These are phyloP conservation scores for Hericium erinaceus DNA, from an alignment of 768 basidiomycete species.

Conservation along the genomic window DNA sequence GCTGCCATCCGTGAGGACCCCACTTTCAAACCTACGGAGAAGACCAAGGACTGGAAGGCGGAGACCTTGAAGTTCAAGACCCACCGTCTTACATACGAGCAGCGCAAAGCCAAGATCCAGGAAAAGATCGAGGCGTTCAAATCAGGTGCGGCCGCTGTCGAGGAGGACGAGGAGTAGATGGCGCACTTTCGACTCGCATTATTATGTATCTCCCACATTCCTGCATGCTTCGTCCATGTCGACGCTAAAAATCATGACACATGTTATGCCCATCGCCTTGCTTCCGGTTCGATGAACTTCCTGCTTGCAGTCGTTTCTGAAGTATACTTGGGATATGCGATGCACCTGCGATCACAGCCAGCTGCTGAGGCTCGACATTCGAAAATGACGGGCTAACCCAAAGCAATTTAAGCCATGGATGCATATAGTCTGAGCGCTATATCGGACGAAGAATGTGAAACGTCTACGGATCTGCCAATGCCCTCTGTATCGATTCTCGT, in stretches of 20 bases:
- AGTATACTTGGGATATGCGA: too few relatives aligned
- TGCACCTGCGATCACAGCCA: too few relatives aligned
- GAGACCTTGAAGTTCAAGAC: slow-evolving; percentile 68
- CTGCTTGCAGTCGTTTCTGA: not conserved
- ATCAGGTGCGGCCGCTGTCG: slow-evolving; percentile 39
- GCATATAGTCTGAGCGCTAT: too few relatives aligned
- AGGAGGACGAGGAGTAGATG: slow-evolving; percentile 35
- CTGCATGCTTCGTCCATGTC: not conserved
- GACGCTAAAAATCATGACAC: not conserved
- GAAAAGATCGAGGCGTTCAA: slow-evolving; percentile 89
- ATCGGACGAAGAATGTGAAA: too few relatives aligned
- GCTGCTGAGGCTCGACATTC: too few relatives aligned
- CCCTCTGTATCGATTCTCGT: slow-evolving; percentile 18
- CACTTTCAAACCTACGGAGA: slow-evolving; percentile 79
- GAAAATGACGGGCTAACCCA: too few relatives aligned
- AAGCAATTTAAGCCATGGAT: too few relatives aligned
- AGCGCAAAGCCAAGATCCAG: slow-evolving; percentile 76
- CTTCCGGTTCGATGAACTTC: not conserved
- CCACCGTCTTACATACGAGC: slow-evolving; percentile 58
- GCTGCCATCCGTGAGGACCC: slow-evolving; percentile 96
- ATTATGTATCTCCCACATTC: not conserved
- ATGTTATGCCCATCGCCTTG: not conserved
- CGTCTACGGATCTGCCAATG: not conserved
- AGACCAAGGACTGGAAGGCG: slow-evolving; percentile 85
- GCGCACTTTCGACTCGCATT: not conserved